Evolutionary conservation across 1,284 basidiomycete genomes (phyloP), one percentile per base, ranked within the genome.

Genomic region (Cronartium ribicola): DNA sequence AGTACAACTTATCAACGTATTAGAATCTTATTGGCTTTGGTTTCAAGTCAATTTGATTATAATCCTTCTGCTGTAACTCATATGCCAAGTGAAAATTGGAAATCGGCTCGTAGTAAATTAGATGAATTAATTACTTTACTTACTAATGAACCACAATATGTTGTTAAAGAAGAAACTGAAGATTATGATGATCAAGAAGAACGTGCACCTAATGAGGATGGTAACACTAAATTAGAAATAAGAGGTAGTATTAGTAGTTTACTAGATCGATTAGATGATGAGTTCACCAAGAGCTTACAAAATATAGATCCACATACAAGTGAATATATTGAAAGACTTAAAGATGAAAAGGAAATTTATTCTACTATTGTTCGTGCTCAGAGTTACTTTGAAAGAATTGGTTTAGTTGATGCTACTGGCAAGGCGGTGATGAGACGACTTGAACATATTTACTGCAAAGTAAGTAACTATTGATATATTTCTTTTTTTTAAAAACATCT

Each of bases 381-480:
- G 82, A 87, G 89, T 14, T 89, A 94, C 82, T 98, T 97, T 81
- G 92, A 95, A 84, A 86, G 86, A 77, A 88, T 88, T 37, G 83
- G 85, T 55, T 88, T 90, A 81, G 83, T 86, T 65, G 92, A 94
- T 55, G 88, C 89, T n/a, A 85, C 91, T 48, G 87, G 88, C 51
- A 88, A 96, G 69, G 91, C 94, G 43, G 86, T 98, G 76, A 94
- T 98, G 89, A 88, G 96, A 78, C 88, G 96, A 67, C 84, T 99
- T 75, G 96, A 99, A 81, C 96, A 98, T 82, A 92, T 98, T 76
- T 98, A 99, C 83, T 94, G 92, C 68, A 98, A 98, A 88, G 92
- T 93, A 75, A 75, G 83, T 77, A 29, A 29, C 29, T 29, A 29
- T 29, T 29, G 29, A 1, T 29, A 29, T 29, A 29, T 40, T 64